Evolutionary conservation across 768 basidiomycete species (phyloP), one percentile per base, ranked within the genome.

Genomic region (Roridomyces roridus): DNA sequence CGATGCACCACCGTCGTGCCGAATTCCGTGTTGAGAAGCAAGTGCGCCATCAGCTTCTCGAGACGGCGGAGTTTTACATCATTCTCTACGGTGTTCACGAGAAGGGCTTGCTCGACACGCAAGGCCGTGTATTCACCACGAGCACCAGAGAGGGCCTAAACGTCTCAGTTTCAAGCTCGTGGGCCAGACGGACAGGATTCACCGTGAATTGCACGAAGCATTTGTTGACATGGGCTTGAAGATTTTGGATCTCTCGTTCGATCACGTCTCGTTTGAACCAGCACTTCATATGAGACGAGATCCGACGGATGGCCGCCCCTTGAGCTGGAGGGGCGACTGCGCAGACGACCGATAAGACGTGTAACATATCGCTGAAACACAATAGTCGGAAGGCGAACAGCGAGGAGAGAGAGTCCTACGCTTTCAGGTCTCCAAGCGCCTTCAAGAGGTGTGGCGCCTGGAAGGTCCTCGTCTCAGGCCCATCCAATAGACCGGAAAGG

Each of bases 251-350:
- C 17, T 43, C 50, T 4, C 9, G 11, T 34, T 57, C 60, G 8
- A 57, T 17, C 17, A 52, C 55, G 6, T 62, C 50, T 11, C 60
- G 60, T 43, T 29, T 62, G 29, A 39, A 20, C 60, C 60, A 62
- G 17, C 14, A 17, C 24, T 48, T 57, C n/a, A 62, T 18, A 12
- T 57, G 46, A 23, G 59, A 39, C 12, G 40, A 2, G 9, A 59
- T 15, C n/a, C 45, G 31, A 2, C 51, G 51, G n/a, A 52, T n/a
- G n/a, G 39, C 23, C 1, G 14, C 14, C 14, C 10, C 41, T 44
- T 28, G 35, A 6, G 25, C n/a, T 7, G 24, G 20, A 2, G 51
- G 51, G 43, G 57, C 21, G 39, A 58, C 15, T 5, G 14, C 18
- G 1, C 21, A 3, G 25, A 20, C 9, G 1, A 35, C 20, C 5